Evolutionary conservation across 192 early-diverging fungal species (phyloP), one percentile per base, ranked within the genome.

Genomic region (Coemansia sp.): DNA sequence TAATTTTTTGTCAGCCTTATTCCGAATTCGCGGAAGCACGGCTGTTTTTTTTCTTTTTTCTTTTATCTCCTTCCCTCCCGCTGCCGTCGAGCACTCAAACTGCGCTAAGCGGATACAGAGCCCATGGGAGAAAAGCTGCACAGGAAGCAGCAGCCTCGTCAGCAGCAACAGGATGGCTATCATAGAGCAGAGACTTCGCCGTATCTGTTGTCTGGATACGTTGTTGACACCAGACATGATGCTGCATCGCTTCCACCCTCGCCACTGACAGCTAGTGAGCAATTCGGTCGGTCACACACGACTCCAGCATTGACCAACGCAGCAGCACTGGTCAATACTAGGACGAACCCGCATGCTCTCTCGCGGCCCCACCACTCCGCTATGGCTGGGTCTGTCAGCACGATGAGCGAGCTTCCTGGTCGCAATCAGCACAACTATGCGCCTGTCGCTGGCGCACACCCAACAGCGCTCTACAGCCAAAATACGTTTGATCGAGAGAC

Each of bases 241-340:
- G 48, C 34, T 9, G 72, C 76, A 34, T 67, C 64, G 39, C 48
- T 55, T 60, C 32, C 58, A n/a, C 34, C 58, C 31, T 60, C 58
- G 58, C 58, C 34, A 7, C 34, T 36, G 34, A 34, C 58, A 19
- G 34, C 5, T 11, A 36, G 6, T 19, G 58, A 36, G 58, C 58
- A 19, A 7, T 32, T 17, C 32, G 32, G n/a, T 17, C 8, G 34
- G 15, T 8, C 34, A 15, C 17, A 34, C 20, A 51, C 40, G 20
- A 36, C 46, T 31, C 44, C 72, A 20, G 77, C 66, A 22, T 45
- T 80, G 53, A 62, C 56, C 42, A 80, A 69, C 61, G 78, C 78
- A 5, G 44, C 69, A 1, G 78, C 78, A 2, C 70, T 80, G 64
- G 61, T 80, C 44, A 36, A 44, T 34, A 41, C 64, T 2, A 41